These are phyloP conservation scores for Trichoderma aggressivum DNA, from an alignment of 2,329 filamentous ascomycete species.

Conservation along the genomic window DNA sequence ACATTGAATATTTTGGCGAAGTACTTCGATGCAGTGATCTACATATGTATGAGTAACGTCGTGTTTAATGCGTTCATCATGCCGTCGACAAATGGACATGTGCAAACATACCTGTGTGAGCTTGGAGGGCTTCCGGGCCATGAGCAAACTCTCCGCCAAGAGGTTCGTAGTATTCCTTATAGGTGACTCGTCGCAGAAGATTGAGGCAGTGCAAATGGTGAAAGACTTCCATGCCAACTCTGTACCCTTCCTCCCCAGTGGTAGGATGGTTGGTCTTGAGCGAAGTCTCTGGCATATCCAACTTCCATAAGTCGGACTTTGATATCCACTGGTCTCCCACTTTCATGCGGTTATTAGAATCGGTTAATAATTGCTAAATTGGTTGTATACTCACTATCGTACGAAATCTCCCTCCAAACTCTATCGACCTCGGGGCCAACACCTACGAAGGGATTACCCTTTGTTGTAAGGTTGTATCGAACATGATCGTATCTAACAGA, in stretches of 20 bases:
- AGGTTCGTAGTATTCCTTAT: not conserved
- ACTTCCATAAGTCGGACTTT: not conserved
- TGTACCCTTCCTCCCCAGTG: not conserved
- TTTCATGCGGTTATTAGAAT: not conserved
- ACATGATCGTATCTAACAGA: not conserved
- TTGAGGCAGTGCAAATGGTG: not conserved
- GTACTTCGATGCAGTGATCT: slow-evolving; percentile 1
- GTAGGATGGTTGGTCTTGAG: not conserved
- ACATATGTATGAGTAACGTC: not conserved
- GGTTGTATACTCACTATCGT: not conserved
- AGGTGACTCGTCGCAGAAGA: not conserved
- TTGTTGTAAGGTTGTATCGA: not conserved
- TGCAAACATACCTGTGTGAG: not conserved
- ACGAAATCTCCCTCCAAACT: not conserved
- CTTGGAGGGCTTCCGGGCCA: not conserved
- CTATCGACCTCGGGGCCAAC: not conserved
- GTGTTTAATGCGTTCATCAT: not conserved
- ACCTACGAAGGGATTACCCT: not conserved
- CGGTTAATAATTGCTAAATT: not conserved
- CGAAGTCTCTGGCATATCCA: slow-evolving; percentile 1
- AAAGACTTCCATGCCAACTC: slow-evolving; percentile 6
- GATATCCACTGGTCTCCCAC: not conserved
- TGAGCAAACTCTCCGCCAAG: not conserved
- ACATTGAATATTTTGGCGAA: not conserved
- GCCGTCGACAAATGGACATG: not conserved